A percentile compares a stretch with the other conserved stretches of the same genome.
Evolutionary conservation across 768 basidiomycete species (phyloP).

Genomic region (Hirschioporus abietinus): DNA sequence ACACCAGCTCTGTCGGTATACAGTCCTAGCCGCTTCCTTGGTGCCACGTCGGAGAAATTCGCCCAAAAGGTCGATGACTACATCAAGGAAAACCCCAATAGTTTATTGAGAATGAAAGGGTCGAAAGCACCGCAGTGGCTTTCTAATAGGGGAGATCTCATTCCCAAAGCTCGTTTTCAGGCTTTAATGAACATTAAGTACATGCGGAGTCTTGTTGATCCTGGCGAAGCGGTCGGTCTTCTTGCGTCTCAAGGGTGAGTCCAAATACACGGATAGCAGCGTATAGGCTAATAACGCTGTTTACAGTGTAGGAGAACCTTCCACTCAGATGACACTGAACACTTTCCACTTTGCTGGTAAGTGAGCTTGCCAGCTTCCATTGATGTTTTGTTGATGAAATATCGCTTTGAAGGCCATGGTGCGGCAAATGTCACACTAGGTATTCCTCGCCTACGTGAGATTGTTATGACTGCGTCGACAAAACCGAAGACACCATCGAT

Average conservation of each 20-base stretch:
- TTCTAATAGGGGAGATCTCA: constrained; percentile 36
- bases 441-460: constrained; percentile 97
- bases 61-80: constrained; percentile 77
- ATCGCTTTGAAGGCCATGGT: constrained; percentile 68
- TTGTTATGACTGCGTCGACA: constrained; percentile 96
- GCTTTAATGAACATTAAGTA: constrained; percentile 89
- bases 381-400: constrained; percentile 9
- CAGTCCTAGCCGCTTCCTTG: constrained; percentile 75
- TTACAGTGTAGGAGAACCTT: constrained; percentile 91
- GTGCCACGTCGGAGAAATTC: constrained; percentile 90
- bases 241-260: constrained; percentile 94
- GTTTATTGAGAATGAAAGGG: constrained; percentile 38
- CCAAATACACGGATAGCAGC: not conserved
- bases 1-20: constrained; percentile 71
- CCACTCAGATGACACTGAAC: constrained; percentile 99
- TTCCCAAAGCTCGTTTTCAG: constrained; percentile 60
- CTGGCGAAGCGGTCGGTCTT: constrained; percentile 97
- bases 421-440: constrained; percentile 98
- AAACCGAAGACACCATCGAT: constrained; percentile 98
- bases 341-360: constrained; percentile 98
- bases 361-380: constrained; percentile 17
- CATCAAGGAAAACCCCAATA: constrained; percentile 64
- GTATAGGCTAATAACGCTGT: not conserved
- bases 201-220: constrained; percentile 88
- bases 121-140: not conserved